Conservation (phyloP, 164 flowering plant species). For the Chimonanthus praecox region DNA sequence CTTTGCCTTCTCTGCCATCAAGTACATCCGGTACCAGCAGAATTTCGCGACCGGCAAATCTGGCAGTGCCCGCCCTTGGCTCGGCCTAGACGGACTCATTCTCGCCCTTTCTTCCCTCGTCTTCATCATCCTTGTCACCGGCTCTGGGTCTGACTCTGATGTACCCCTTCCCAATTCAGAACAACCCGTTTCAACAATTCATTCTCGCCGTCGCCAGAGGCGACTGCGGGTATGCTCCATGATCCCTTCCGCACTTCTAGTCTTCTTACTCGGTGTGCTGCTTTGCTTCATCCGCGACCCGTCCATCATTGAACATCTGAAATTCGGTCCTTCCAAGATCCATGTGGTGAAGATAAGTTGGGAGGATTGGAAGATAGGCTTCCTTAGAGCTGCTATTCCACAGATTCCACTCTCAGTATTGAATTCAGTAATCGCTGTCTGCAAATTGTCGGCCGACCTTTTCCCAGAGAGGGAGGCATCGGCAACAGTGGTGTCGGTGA, state of each 20-base stretch:
- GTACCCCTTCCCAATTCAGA: not conserved
- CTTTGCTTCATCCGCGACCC: conserved; percentile 69
- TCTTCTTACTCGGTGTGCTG: conserved; percentile 56
- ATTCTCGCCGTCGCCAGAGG: not conserved
- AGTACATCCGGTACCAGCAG: conserved; percentile 63
- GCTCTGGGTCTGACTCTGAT: conserved; percentile 35
- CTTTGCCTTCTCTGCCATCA: conserved; percentile 81
- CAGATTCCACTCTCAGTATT: conserved; percentile 76
- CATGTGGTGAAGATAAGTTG: conserved; percentile 44
- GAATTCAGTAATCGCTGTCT: conserved; percentile 84
- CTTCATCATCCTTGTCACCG: conserved; percentile 51
- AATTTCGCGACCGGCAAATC: conserved; percentile 47
- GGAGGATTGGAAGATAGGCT: conserved; percentile 83
- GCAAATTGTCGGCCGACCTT: conserved; percentile 66
- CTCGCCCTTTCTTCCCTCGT: conserved; percentile 51
- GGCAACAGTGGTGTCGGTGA: conserved; percentile 56
- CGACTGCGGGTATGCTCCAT: conserved; percentile 34
- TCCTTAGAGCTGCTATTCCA: conserved; percentile 68
- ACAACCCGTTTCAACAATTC: not conserved
- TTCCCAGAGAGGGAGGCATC: conserved; percentile 67
- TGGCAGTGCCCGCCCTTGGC: conserved; percentile 45
- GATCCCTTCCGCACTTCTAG: conserved; percentile 66
- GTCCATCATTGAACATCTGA: conserved; percentile 40
- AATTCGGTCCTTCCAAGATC: conserved; percentile 64
- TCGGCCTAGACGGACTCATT: conserved; percentile 72